Evolutionary conservation across 2,329 filamentous ascomycete genomes (phyloP).

Genomic region (Chaetomiaceae sp.): DNA sequence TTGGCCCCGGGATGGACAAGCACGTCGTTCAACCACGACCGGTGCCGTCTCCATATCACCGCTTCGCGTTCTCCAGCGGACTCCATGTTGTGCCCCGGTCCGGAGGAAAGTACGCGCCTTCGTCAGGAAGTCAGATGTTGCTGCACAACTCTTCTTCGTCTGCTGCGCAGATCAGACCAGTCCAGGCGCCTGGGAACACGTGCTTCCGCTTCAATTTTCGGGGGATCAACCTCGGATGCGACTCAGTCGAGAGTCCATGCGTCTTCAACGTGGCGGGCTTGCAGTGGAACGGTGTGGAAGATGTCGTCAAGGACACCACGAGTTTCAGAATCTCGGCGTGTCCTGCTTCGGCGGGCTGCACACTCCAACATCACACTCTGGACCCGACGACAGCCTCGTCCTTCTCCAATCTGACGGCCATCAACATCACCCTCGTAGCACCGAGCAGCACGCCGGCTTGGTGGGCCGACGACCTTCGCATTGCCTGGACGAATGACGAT

Average conservation of each 20-base stretch:
- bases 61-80: slow-evolving; percentile 18
- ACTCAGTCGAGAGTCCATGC: slow-evolving; percentile 30
- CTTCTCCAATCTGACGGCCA: slow-evolving; percentile 31
- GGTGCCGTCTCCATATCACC: slow-evolving; percentile 20
- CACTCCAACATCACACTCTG: slow-evolving; percentile 25
- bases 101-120: slow-evolving; percentile 14
- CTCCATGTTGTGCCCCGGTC: slow-evolving; percentile 12
- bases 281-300: slow-evolving; percentile 23
- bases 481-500: slow-evolving; percentile 39
- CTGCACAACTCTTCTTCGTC: slow-evolving; percentile 24
- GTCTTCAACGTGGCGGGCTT: slow-evolving; percentile 34
- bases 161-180: slow-evolving; percentile 25
- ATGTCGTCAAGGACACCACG: slow-evolving; percentile 24
- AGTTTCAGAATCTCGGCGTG: slow-evolving; percentile 27
- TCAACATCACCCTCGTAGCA: slow-evolving; percentile 37
- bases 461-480: slow-evolving; percentile 41
- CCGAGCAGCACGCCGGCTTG: slow-evolving; percentile 33
- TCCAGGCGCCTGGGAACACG: slow-evolving; percentile 14
- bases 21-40: slow-evolving; percentile 5
- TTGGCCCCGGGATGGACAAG: slow-evolving; percentile 3
- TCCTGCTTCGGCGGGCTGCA: slow-evolving; percentile 26
- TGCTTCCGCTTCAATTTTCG: slow-evolving; percentile 35
- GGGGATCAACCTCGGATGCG: slow-evolving; percentile 34
- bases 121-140: slow-evolving; percentile 23
- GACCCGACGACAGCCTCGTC: slow-evolving; percentile 11